Evolutionary conservation across 2,329 filamentous ascomycete genomes (phyloP), one percentile per base, ranked within the genome.

Genomic region (Ceratocystis smalleyi): DNA sequence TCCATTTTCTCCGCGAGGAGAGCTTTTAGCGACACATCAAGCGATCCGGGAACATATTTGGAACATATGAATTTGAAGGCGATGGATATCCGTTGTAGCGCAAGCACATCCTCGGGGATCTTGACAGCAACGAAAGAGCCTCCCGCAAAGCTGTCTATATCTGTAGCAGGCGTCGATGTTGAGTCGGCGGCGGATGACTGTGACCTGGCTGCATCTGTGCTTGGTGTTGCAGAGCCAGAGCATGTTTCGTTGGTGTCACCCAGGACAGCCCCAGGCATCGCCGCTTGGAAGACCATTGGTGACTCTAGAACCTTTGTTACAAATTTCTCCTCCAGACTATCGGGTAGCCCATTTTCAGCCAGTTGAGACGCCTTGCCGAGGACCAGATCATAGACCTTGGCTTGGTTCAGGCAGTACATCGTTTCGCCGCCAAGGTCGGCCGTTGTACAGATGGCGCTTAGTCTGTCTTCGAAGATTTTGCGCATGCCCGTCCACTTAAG

Each of bases 241-340:
- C 49, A 43, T 15, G 47, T 15, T 12, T 57, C 57, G 7, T 32
- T 19, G 61, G 62, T 5, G 24, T 45, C 43, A 17, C n/a, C 55
- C 3, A 64, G 43, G 24, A 59, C 43, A 22, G 69, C 67, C 5
- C 70, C 70, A 67, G 40, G 43, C 1, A n/a, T 64, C 57, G 83
- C 79, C 70, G 80, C 85, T 49, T 91, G 78, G 40, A 83, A 83
- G 69, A 89, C 76, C 54, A 95, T 77, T 0, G 94, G 92, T 3
- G 85, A 81, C 69, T 94, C 88, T 4, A 99, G 77, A 1, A 82
- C 81, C 70, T 86, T 86, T 62, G 79, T 82, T 7, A 99, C 83
- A 69, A 96, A 95, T 51, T 83, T 86, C 59, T 94, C 88, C 71
- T 96, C 92, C 79, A 99, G 81, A 69, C 87, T 95, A 5, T 77